Evolutionary conservation across 169 alveolate genomes (phyloP).

Genomic region (Plasmodium vinckei): DNA sequence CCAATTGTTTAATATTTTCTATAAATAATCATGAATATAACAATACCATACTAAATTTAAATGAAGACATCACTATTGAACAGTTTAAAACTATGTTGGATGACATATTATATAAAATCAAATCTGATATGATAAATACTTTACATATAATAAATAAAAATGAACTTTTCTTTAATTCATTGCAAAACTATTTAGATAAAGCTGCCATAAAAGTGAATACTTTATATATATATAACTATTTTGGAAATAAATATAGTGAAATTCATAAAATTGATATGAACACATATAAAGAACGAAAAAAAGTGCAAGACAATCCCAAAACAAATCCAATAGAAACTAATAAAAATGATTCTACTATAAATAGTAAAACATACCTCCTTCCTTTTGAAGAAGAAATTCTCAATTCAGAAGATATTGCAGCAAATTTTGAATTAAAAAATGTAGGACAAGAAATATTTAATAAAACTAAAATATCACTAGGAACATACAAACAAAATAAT

Average conservation of each 20-base stretch:
- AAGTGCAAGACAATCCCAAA: neutral
- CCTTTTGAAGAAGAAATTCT: slow-evolving; percentile 61
- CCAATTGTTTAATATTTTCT: slow-evolving; percentile 23
- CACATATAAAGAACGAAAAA: neutral
- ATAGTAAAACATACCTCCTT: slow-evolving; percentile 7
- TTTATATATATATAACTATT: slow-evolving; percentile 48
- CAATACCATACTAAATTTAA: slow-evolving; percentile 9
- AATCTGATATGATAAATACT: neutral
- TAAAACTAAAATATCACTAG: slow-evolving; percentile 45
- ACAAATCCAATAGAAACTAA: too few species aligned
- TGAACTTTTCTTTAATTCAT: neutral
- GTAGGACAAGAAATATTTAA: slow-evolving; percentile 26
- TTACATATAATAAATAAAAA: slow-evolving; percentile 51
- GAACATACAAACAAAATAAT: slow-evolving; percentile 25
- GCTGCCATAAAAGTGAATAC: neutral
- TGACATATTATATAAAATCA: neutral
- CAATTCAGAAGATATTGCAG: slow-evolving; percentile 11
- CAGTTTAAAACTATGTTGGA: neutral
- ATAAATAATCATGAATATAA: slow-evolving; percentile 15
- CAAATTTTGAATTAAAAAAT: slow-evolving; percentile 46
- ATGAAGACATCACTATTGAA: slow-evolving; percentile 20
- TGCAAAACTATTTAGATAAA: slow-evolving; percentile 3
- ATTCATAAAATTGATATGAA: slow-evolving; percentile 8
- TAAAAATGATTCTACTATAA: neutral
- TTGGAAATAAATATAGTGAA: slow-evolving; percentile 39